Percentiles rank a stretch among this genome's conserved stretches.
phyloP scores from a whole-genome alignment of 768 basidiomycete genomes.

The Hebeloma cylindrosporum region DNA sequence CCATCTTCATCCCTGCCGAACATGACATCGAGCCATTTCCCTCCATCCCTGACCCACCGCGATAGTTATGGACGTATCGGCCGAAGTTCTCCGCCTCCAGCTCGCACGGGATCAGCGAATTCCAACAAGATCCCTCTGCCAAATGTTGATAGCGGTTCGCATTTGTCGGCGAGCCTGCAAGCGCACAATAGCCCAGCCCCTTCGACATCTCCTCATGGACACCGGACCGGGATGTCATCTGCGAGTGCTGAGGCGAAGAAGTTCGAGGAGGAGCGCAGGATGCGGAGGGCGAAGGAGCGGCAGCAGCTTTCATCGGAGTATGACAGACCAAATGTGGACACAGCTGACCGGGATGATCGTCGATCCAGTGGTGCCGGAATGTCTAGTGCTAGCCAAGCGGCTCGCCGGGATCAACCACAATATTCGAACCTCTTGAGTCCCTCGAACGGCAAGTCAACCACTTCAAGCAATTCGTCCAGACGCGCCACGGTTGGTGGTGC shows the following conservation, averaged over 20 bases:
- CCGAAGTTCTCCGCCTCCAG: constrained; percentile 12
- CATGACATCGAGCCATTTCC: constrained; percentile 26
- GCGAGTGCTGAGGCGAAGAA: constrained; percentile 57
- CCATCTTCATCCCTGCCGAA: constrained; percentile 47
- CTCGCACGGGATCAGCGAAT: constrained; percentile 11
- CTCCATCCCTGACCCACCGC: constrained; percentile 18
- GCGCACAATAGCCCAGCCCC: background rate
- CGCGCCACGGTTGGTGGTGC: constrained; percentile 11
- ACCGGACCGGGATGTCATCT: constrained; percentile 33
- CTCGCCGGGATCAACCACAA: constrained; percentile 12
- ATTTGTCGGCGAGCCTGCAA: too few species aligned
- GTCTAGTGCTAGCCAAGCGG: constrained; percentile 14
- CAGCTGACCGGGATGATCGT: constrained; percentile 14
- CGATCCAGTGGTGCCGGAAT: constrained; percentile 3
- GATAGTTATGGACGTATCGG: constrained; percentile 9
- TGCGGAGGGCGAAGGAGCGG: constrained; percentile 25
- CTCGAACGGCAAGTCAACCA: constrained; percentile 9
- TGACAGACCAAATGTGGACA: constrained; percentile 11
- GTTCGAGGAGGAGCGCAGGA: constrained; percentile 42
- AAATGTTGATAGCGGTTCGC: too few species aligned
- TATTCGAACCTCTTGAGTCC: constrained; percentile 7
- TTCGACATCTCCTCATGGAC: background rate
- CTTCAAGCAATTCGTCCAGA: constrained; percentile 12
- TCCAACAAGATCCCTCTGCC: constrained; percentile 11
- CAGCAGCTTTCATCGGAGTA: constrained; percentile 28